Percentiles rank a stretch among this genome's conserved stretches.
These are phyloP conservation scores for Mycena sp. DNA, from an alignment of 1,284 basidiomycete species.

Conservation along the genomic window DNA sequence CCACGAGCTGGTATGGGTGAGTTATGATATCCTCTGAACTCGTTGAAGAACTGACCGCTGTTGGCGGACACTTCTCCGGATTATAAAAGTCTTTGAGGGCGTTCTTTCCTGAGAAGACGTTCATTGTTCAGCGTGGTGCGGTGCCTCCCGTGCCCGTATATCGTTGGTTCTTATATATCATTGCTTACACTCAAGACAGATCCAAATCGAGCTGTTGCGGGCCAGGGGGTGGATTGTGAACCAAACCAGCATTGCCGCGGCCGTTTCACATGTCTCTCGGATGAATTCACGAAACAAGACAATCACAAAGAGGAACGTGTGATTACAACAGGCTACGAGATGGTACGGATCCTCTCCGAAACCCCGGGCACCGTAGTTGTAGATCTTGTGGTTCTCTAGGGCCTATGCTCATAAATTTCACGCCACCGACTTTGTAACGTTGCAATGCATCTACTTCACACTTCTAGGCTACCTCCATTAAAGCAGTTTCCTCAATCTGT, in stretches of 20 bases:
- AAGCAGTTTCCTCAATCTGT: conserved; percentile 22
- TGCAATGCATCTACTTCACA: too few species aligned
- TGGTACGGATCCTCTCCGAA: too few species aligned
- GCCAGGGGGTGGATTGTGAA: background rate
- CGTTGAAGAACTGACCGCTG: conserved; percentile 13
- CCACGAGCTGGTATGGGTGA: conserved; percentile 23
- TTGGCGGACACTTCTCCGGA: conserved; percentile 19
- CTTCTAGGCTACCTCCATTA: background rate
- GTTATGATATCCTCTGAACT: background rate
- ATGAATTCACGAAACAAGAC: background rate
- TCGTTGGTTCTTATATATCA: conserved; percentile 2
- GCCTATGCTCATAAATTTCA: background rate
- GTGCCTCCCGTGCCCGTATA: background rate
- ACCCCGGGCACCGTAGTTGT: too few species aligned
- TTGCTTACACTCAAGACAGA: background rate
- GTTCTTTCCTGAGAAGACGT: conserved; percentile 23
- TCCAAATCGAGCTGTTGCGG: conserved; percentile 6
- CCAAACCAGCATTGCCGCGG: conserved; percentile 3
- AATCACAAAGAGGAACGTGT: too few species aligned
- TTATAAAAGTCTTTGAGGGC: conserved; percentile 27
- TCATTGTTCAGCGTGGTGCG: conserved; percentile 2
- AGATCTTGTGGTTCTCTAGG: too few species aligned
- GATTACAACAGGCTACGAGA: too few species aligned
- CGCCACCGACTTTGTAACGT: background rate
- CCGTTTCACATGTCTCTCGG: background rate